Base-by-base conservation (phyloP, 1,139 yeast genomes). In the Scheffersomyces quercinus region DNA sequence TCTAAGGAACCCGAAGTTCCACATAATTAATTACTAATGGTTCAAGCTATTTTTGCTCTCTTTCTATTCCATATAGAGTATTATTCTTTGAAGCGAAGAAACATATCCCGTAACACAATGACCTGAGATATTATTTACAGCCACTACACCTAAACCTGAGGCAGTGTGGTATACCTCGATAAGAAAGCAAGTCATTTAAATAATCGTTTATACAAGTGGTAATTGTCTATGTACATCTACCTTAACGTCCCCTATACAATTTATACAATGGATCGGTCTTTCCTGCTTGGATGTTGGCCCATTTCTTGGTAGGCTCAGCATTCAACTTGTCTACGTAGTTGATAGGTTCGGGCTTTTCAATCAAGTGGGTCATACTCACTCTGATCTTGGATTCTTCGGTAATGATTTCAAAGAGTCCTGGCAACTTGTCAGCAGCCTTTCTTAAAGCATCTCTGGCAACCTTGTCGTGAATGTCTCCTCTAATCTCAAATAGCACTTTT, bases 381-480 rank as follows among this genome's bases (percentile, higher is more conserved):
- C 95, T 81, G 31, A 90, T 80, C 46, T 79, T 73, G 9, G 88
- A 79, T 13, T 77, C 81, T 44, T 73, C 77, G 39, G 84, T 82
- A 43, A 93, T 83, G 58, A 93, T 85, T 66, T 93, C 98, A 68
- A 86, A 90, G 39, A 82, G 78, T 9, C 99, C 98, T 0, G 99
- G 99, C 45, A 93, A 76, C 65, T 91, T 93, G 53, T 85, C 91
- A 30, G 95, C 85, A 2, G 97, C 97, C 62, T 89, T 88, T 64
- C 96, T 80, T 58, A 93, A 79, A 1, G 96, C 95, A 56, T 93
- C 97, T 58, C 88, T 81, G 20, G 97, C 98, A 29, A 89, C 88
- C 55, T 81, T 83, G 60, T 89, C 96, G 65, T 95, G 98, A 53
- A 93, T 77, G 51, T 80, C 71, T n/a, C 85, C 86, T 50, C 73